Evolutionary conservation across 169 alveolate species (phyloP).

Genomic region (Plasmodium gallinaceum): DNA sequence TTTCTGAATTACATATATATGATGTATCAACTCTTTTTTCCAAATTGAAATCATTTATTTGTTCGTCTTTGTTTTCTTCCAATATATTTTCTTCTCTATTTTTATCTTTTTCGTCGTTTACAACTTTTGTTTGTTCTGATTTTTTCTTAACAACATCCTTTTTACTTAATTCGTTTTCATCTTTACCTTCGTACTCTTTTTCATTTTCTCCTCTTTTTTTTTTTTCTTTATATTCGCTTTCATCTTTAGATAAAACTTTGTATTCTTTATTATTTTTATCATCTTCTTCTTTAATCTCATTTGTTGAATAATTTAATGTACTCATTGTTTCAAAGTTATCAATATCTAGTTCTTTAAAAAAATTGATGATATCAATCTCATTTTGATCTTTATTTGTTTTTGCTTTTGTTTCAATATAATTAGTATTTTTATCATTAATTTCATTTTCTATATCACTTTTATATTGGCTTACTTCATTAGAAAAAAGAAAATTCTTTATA

Average conservation of each 20-base stretch:
- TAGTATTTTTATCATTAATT: neutral
- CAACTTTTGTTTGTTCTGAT: neutral
- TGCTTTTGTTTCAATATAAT: neutral
- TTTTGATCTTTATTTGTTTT: conserved; percentile 1
- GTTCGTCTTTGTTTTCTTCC: neutral
- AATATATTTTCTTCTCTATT: neutral
- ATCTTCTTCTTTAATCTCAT: too few relatives aligned
- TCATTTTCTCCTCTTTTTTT: neutral
- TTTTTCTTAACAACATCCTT: neutral
- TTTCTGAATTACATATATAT: neutral
- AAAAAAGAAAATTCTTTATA: conserved; percentile 14
- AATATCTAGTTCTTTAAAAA: conserved; percentile 34
- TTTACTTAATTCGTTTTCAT: neutral
- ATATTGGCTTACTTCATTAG: neutral
- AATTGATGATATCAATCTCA: conserved; percentile 23
- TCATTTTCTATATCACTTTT: neutral
- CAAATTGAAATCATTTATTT: neutral
- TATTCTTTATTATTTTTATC: too few relatives aligned
- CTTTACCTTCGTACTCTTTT: neutral
- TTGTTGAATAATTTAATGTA: too few relatives aligned
- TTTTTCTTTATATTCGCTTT: neutral
- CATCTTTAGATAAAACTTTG: too few relatives aligned
- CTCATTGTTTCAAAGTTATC: conserved; percentile 5
- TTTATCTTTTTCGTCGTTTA: neutral
- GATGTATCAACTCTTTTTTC: neutral